phyloP scores from a whole-genome alignment of 192 early-diverging fungal species.

The Lunasporangiospora selenospora region DNA sequence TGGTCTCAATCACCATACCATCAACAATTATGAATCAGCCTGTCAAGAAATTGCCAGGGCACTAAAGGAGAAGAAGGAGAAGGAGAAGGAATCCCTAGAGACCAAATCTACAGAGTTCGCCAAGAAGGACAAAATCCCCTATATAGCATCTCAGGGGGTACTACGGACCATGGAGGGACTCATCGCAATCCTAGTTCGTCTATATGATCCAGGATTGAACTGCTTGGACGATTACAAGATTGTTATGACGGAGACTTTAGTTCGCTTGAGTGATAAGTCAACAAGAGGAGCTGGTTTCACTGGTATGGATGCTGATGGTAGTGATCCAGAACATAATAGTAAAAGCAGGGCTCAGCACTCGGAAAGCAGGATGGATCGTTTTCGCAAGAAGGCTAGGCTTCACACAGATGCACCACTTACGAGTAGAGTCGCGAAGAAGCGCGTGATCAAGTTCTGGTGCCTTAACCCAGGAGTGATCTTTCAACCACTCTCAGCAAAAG shows the following conservation, averaged over 20 bases:
- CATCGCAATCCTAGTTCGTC: slow-evolving; percentile 2
- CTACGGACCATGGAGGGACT: slow-evolving; percentile 13
- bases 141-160: slow-evolving; percentile 3
- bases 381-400: neutral
- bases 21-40: slow-evolving; percentile 5
- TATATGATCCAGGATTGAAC: neutral
- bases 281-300: too few relatives aligned
- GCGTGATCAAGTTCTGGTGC: slow-evolving; percentile 66
- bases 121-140: neutral
- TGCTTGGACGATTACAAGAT: slow-evolving; percentile 31
- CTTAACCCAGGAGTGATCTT: slow-evolving; percentile 66
- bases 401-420: too few relatives aligned
- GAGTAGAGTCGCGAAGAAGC: too few relatives aligned
- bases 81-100: too few relatives aligned
- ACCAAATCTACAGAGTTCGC: too few relatives aligned
- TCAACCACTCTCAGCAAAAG: slow-evolving; percentile 47
- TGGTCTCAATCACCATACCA: slow-evolving; percentile 10
- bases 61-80: slow-evolving; percentile 22
- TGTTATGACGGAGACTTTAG: slow-evolving; percentile 17
- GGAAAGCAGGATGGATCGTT: too few relatives aligned
- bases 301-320: too few relatives aligned
- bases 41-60: slow-evolving; percentile 21
- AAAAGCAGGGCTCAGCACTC: too few relatives aligned
- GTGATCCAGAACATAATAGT: too few relatives aligned
- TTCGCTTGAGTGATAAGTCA: too few relatives aligned